Conservation (phyloP, 164 flowering plant species). For the Buxus sempervirens region DNA sequence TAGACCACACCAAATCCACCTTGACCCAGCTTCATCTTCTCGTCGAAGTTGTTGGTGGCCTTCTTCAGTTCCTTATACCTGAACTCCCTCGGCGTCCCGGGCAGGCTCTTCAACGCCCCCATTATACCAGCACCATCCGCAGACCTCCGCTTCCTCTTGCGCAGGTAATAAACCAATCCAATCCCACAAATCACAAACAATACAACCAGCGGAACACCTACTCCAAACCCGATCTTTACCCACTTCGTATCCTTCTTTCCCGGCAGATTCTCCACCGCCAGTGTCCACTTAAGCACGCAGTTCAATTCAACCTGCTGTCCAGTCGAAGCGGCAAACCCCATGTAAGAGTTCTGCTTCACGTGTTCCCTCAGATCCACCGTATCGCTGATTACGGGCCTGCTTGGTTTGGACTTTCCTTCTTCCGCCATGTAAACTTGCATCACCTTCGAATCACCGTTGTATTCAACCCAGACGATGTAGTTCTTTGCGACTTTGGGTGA, state of each 20-base stretch:
- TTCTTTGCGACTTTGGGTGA: slow-evolving; percentile 19
- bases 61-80: slow-evolving; percentile 27
- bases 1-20: slow-evolving; percentile 48
- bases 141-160: slow-evolving; percentile 3
- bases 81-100: slow-evolving; percentile 37
- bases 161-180: slow-evolving; percentile 12
- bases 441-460: slow-evolving; percentile 31
- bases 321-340: slow-evolving; percentile 71
- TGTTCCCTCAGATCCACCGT: slow-evolving; percentile 24
- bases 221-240: slow-evolving; percentile 26
- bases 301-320: slow-evolving; percentile 44
- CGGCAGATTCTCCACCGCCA: slow-evolving; percentile 34
- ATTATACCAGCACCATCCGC: slow-evolving; percentile 4
- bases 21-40: slow-evolving; percentile 33
- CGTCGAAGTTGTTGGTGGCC: slow-evolving; percentile 38
- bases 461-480: slow-evolving; percentile 54
- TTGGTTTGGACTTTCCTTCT: slow-evolving; percentile 27
- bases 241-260: not conserved
- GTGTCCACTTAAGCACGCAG: slow-evolving; percentile 57
- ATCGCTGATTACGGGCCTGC: slow-evolving; percentile 26
- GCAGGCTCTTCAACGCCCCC: slow-evolving; percentile 29
- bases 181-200: slow-evolving; percentile 3
- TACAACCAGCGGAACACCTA: slow-evolving; percentile 22
- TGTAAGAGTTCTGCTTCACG: slow-evolving; percentile 37
- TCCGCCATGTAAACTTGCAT: slow-evolving; percentile 43